Conservation (phyloP, 441 rosid genomes). For the Biscutella auriculata region DNA sequence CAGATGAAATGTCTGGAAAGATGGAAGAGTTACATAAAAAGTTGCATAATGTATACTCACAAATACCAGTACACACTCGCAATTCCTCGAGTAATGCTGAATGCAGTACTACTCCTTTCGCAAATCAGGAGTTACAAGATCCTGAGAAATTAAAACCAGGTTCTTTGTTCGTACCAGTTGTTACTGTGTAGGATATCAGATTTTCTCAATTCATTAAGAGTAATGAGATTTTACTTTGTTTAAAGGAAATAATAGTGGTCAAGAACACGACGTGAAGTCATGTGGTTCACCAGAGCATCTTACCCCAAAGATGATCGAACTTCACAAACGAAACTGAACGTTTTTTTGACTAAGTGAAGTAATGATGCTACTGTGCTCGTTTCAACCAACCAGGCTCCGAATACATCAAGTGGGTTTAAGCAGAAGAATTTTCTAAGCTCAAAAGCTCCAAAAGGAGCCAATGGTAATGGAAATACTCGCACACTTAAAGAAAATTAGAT, state of each 20-base stretch:
- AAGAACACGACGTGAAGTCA: conserved; percentile 9
- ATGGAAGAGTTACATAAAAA: conserved; percentile 44
- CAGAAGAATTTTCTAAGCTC: too few relatives aligned
- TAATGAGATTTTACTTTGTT: not conserved
- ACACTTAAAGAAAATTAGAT: too few relatives aligned
- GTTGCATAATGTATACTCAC: conserved; percentile 56
- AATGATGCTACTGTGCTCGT: too few relatives aligned
- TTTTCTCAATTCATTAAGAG: not conserved
- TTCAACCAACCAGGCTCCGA: too few relatives aligned
- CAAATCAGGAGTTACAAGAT: conserved; percentile 15
- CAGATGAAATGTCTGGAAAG: conserved; percentile 52
- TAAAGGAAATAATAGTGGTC: conserved; percentile 30
- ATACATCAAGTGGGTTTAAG: too few relatives aligned
- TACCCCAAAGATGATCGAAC: conserved; percentile 16
- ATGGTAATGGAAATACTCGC: too few relatives aligned
- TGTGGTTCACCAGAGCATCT: conserved; percentile 16
- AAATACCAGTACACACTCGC: conserved; percentile 31
- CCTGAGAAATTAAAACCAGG: conserved; percentile 36
- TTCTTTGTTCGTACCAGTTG: conserved; percentile 10
- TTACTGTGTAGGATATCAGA: conserved; percentile 3
- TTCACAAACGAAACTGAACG: conserved; percentile 10
- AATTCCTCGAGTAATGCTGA: conserved; percentile 15
- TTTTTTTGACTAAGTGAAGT: too few relatives aligned
- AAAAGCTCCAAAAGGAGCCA: too few relatives aligned
- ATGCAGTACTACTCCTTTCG: not conserved